Base-by-base conservation (phyloP, 2,329 filamentous ascomycete genomes). In the Rhynchosporium secalis region DNA sequence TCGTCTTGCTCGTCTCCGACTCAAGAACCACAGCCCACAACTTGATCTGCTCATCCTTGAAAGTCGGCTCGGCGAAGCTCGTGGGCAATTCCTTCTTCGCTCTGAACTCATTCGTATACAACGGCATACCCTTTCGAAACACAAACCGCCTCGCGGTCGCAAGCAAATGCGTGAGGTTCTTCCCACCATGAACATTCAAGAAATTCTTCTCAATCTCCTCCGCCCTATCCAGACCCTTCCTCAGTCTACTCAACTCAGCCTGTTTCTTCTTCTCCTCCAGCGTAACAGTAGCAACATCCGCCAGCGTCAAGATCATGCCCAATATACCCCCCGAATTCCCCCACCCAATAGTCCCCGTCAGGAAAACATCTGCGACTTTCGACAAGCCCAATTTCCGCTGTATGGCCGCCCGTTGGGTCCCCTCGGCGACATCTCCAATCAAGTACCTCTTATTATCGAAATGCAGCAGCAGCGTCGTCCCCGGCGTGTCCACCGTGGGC, bases 401-500 rank as follows among this genome's bases (percentile, higher is more conserved):
- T 52, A 71, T 64, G 28, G 72, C 89, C 81, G 87, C 86, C 62
- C 95, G 84, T 78, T 98, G 95, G 0, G 89, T 89, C 15, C 94
- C 95, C 76, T 99, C 95, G 9, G 86, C 79, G 15, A 94, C 75
- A 70, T 89, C 88, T 26, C 95, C 95, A 72, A 99, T 89, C 15
- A 97, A 69, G 75, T 99, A 99, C 62, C 91, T 84, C 70, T 89
- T 88, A 71, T 86, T 84, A 70, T 94, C 90, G 72, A 92, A 93
- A 73, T 94, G 87, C 6, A 99, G 80, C 43, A 92, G 74, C 38
- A 98, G 75, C 56, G 85, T 84, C 2, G 91, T 91, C 59, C 94
- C 94, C 0, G 88, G 85, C 26, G 92, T 96, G 76, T 99, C 95
- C 63, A 88, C 89, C 68, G 94, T 95, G 13, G 94, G 94, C 63